Percentiles rank a stretch among this genome's conserved stretches.
phyloP scores from a whole-genome alignment of 495 filamentous ascomycete species.

The Aspergillus nanangensis region DNA sequence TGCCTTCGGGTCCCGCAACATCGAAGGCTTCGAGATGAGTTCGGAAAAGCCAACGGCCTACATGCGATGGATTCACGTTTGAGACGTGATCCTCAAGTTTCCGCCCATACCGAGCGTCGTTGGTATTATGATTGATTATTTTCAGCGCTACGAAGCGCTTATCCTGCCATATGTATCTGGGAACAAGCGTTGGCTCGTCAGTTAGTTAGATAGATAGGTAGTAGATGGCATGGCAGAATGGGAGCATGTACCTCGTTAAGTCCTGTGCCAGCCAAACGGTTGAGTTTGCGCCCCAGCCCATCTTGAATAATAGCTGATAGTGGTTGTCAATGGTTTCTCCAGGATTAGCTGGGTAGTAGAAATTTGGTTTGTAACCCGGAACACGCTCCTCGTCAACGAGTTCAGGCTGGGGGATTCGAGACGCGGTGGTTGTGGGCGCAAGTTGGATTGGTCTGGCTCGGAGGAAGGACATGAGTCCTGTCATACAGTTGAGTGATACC shows the following conservation, averaged over 20 bases:
- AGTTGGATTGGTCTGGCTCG: too few species aligned
- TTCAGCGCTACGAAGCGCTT: constrained; percentile 24
- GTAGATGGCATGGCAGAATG: not conserved
- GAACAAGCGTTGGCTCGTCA: not conserved
- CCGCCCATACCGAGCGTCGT: constrained; percentile 19
- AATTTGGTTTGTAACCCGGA: constrained; percentile 19
- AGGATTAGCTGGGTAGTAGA: constrained; percentile 30
- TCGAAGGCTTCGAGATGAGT: constrained; percentile 18
- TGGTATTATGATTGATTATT: constrained; percentile 16
- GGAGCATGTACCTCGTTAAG: constrained; percentile 11
- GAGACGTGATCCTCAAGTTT: constrained; percentile 21
- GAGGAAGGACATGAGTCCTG: too few species aligned
- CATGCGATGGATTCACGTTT: constrained; percentile 15
- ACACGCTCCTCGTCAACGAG: constrained; percentile 19
- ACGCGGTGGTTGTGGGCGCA: too few species aligned
- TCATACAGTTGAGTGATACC: too few species aligned
- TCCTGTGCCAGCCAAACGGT: constrained; percentile 32
- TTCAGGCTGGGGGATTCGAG: constrained; percentile 12
- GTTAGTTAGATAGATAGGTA: not conserved
- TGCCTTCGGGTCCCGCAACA: constrained; percentile 18
- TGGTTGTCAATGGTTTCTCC: constrained; percentile 26
- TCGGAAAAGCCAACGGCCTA: constrained; percentile 14
- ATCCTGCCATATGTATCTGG: constrained; percentile 15
- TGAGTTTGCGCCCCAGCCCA: constrained; percentile 30
- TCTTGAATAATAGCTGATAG: constrained; percentile 30